Conservation (phyloP, 495 filamentous ascomycete species). For the Hyaloscypha bicolor region DNA sequence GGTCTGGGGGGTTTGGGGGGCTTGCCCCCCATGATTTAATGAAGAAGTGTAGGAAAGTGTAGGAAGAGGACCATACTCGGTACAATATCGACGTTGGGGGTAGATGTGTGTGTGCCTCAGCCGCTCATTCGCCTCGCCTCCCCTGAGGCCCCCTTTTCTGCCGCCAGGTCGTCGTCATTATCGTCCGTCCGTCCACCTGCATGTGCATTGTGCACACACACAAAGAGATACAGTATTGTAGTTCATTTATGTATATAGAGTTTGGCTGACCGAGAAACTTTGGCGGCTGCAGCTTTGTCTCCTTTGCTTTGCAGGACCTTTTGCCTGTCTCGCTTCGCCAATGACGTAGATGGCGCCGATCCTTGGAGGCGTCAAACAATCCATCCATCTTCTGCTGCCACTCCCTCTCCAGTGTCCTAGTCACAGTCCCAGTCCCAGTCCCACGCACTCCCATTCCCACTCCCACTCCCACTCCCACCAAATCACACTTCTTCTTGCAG, state of each 20-base stretch:
- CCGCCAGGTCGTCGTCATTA: not conserved
- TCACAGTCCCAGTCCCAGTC: not conserved
- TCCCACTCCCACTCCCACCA: too few relatives aligned
- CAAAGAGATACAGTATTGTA: not conserved
- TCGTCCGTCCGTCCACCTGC: too few relatives aligned
- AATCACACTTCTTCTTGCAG: not conserved
- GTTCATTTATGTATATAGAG: not conserved
- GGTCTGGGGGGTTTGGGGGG: not conserved
- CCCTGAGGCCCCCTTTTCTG: not conserved
- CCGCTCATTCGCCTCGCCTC: not conserved
- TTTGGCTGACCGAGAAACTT: not conserved
- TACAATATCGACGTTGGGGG: not conserved
- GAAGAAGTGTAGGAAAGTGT: too few relatives aligned
- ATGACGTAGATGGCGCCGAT: not conserved
- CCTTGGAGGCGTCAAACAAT: not conserved
- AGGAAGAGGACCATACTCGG: too few relatives aligned
- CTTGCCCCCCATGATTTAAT: too few relatives aligned
- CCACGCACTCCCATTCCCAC: too few relatives aligned
- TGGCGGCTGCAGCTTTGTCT: not conserved
- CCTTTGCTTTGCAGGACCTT: not conserved
- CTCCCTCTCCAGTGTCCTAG: too few relatives aligned
- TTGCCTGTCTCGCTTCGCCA: not conserved
- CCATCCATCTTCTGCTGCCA: not conserved
- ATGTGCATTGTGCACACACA: not conserved
- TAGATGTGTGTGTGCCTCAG: not conserved